Evolutionary conservation across 1,284 basidiomycete genomes (phyloP), one percentile per base, ranked within the genome.

Genomic region (Volvariella surrecta): DNA sequence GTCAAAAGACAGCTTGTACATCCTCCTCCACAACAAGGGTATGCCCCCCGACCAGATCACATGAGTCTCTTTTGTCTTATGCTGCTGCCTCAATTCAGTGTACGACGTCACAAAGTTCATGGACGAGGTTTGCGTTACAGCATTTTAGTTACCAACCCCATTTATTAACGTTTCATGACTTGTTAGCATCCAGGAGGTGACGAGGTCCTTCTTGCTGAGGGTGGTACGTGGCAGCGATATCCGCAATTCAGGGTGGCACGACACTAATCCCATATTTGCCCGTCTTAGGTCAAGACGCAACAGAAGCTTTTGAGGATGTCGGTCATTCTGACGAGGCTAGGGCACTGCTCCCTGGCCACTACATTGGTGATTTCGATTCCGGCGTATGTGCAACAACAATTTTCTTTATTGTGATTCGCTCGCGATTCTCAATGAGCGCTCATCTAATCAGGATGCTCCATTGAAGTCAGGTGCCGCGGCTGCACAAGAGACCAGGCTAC

Each of bases 251-350:
- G n/a, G n/a, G n/a, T n/a, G n/a, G n/a, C n/a, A n/a, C n/a, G n/a
- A n/a, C 28, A 20, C 17, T 34, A 32, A 22, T 47, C 43, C 11
- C 40, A 45, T 37, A 37, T 38, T 37, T 52, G 45, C 48, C 22
- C 50, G 16, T 31, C 56, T 39, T 19, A 89, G 87, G 85, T 55
- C 83, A 86, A 60, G 94, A 99, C 63, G 93, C 92, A 20, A 96
- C 95, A 35, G 96, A 99, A 62, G 92, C 95, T 9, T 99, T 99
- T 58, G 96, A 99, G 70, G 96, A 99, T 63, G 94, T 99, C 39
- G 95, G 96, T 37, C 95, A 99, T 76, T 98, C 94, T 13, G 96
- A 99, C 58, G 96, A 99, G 66, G 96, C 95, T 13, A 83, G 95
- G 47, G 82, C 73, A n/a, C 76, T 96, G 50, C 75, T 99, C 45